These are phyloP conservation scores for Oemleria cerasiformis DNA, from an alignment of 306 rosid species.

Conservation along the genomic window DNA sequence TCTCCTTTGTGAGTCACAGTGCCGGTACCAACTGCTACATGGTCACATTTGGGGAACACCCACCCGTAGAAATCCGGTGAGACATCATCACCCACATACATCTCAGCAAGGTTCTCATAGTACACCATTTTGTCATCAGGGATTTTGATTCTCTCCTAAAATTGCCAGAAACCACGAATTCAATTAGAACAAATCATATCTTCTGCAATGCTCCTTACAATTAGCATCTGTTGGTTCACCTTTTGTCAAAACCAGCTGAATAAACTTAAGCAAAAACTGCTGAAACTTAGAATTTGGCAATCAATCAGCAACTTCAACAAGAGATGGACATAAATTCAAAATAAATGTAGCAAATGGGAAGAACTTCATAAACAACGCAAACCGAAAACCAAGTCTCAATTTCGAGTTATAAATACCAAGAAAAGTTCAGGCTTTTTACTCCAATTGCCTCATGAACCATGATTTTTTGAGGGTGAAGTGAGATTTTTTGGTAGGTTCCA, in stretches of 20 bases:
- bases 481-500: no score
- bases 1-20: conserved; percentile 97
- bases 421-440: neutral
- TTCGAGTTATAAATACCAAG: neutral
- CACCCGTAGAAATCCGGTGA: conserved; percentile 96
- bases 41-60: conserved; percentile 98
- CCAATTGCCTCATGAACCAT: no score
- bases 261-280: neutral
- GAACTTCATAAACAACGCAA: neutral
- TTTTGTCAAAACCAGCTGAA: neutral
- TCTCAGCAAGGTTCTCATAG: conserved; percentile 88
- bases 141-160: conserved; percentile 85
- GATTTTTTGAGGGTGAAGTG: no score
- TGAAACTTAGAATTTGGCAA: neutral
- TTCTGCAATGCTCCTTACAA: neutral
- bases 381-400: neutral
- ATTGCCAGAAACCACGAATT: conserved; percentile 11
- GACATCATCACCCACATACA: conserved; percentile 97
- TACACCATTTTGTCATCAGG: conserved; percentile 92
- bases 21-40: conserved; percentile 96
- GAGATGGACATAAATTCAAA: neutral
- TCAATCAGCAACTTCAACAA: neutral
- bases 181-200: neutral
- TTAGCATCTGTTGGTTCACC: neutral
- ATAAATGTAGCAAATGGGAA: neutral